These are phyloP conservation scores for Auriscalpium orientale DNA, from an alignment of 768 basidiomycete species.

Conservation along the genomic window DNA sequence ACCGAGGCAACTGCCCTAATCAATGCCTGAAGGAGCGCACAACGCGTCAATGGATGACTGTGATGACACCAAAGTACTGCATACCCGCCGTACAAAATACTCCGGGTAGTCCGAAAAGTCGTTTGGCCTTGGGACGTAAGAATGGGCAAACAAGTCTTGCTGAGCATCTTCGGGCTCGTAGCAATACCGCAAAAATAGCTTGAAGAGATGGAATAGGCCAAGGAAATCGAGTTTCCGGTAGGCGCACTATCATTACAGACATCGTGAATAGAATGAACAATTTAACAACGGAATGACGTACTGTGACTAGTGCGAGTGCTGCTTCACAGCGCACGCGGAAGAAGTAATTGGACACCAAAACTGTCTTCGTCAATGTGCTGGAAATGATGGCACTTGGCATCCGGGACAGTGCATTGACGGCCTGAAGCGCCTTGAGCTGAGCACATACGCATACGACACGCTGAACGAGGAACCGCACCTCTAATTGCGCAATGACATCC, in stretches of 20 bases:
- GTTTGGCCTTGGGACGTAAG: constrained; percentile 91
- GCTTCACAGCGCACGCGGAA: constrained; percentile 96
- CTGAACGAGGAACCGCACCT: constrained; percentile 47
- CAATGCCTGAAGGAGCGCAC: constrained; percentile 44
- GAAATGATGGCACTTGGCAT: constrained; percentile 82
- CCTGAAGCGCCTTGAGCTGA: constrained; percentile 42
- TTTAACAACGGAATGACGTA: constrained; percentile 32
- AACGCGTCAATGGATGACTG: neutral
- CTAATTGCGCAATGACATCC: constrained; percentile 94
- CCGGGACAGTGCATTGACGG: constrained; percentile 79
- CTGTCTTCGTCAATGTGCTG: constrained; percentile 87
- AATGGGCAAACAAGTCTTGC: constrained; percentile 79
- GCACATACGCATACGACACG: neutral
- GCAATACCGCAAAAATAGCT: constrained; percentile 84
- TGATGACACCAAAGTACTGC: constrained; percentile 13
- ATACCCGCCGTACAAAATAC: constrained; percentile 91
- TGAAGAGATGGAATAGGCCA: constrained; percentile 93
- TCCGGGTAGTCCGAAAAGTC: constrained; percentile 88
- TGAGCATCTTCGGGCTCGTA: constrained; percentile 80
- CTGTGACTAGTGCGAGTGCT: constrained; percentile 72
- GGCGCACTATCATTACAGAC: constrained; percentile 56
- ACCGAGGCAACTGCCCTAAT: constrained; percentile 79
- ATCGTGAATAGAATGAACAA: constrained; percentile 8
- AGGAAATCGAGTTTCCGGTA: constrained; percentile 75
- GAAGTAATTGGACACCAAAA: constrained; percentile 92